Conservation (phyloP, 1,139 yeast genomes). For the Ogataea hybrid region DNA sequence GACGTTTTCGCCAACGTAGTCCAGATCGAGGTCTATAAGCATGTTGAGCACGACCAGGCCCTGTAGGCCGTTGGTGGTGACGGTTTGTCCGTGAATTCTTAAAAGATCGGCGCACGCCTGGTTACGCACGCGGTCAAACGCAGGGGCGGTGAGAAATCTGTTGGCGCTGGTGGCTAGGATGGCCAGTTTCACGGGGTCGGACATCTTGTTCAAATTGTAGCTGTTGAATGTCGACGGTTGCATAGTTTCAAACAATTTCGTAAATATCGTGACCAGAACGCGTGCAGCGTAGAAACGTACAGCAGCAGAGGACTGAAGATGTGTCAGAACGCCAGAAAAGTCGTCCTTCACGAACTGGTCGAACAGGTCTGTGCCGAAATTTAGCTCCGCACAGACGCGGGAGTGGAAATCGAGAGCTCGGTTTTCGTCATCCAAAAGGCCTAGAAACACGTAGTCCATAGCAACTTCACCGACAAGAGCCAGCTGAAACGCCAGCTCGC, state of each 20-base stretch:
- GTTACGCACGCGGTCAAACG: slow-evolving; percentile 55
- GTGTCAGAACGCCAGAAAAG: neutral
- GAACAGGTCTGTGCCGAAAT: neutral
- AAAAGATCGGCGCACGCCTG: slow-evolving; percentile 63
- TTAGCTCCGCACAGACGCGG: neutral
- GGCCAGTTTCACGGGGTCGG: slow-evolving; percentile 39
- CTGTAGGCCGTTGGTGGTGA: slow-evolving; percentile 42
- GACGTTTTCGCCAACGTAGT: slow-evolving; percentile 28
- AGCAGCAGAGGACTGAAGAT: neutral
- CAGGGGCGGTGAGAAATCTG: slow-evolving; percentile 36
- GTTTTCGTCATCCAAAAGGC: slow-evolving; percentile 1
- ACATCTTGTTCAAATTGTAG: slow-evolving; percentile 13
- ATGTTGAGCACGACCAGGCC: slow-evolving; percentile 50
- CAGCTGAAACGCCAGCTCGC: slow-evolving; percentile 23
- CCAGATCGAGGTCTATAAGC: slow-evolving; percentile 40
- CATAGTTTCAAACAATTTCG: slow-evolving; percentile 23
- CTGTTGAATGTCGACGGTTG: slow-evolving; percentile 15
- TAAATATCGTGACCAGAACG: slow-evolving; percentile 25
- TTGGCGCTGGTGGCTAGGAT: slow-evolving; percentile 39
- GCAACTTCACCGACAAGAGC: slow-evolving; percentile 37
- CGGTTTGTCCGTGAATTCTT: slow-evolving; percentile 45
- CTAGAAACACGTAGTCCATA: slow-evolving; percentile 35
- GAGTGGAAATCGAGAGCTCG: slow-evolving; percentile 8
- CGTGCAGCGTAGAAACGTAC: slow-evolving; percentile 26
- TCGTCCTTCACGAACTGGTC: neutral